These are phyloP conservation scores for Scleroderma bovista DNA, from an alignment of 768 basidiomycete species.

Conservation along the genomic window DNA sequence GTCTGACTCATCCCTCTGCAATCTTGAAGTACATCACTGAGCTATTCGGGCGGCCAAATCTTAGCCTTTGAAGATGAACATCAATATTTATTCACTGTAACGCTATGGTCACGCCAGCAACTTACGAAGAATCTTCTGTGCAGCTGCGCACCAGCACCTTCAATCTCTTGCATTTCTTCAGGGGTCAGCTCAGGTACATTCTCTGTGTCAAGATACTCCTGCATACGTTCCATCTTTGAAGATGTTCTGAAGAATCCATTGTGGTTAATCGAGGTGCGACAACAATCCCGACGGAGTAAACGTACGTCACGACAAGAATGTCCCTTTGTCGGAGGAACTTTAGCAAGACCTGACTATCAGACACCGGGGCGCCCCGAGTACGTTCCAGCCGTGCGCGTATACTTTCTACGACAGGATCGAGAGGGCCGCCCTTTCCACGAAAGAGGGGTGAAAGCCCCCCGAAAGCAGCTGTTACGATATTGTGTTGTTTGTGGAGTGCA, in stretches of 20 bases:
- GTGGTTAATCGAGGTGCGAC: not conserved
- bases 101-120: not conserved
- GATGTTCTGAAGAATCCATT: conserved; percentile 23
- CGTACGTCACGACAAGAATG: conserved; percentile 29
- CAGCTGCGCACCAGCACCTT: conserved; percentile 17
- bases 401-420: conserved; percentile 33
- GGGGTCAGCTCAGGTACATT: conserved; percentile 22
- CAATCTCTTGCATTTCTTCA: conserved; percentile 21
- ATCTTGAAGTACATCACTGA: not conserved
- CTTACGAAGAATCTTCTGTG: conserved; percentile 25
- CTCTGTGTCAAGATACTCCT: conserved; percentile 29
- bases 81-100: not conserved
- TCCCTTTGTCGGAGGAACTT: conserved; percentile 28
- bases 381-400: conserved; percentile 27
- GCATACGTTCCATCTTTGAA: conserved; percentile 27
- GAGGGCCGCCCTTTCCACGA: conserved; percentile 32
- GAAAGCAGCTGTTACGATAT: conserved; percentile 37
- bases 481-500: conserved; percentile 30
- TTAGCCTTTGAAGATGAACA: conserved; percentile 4
- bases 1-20: not conserved
- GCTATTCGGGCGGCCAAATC: conserved; percentile 18
- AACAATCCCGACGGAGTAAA: not conserved
- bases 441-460: conserved; percentile 36
- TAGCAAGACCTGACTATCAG: conserved; percentile 23
- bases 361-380: conserved; percentile 21